Conservation (phyloP, 2,329 filamentous ascomycete species). For the Pseudopithomyces chartarum region DNA sequence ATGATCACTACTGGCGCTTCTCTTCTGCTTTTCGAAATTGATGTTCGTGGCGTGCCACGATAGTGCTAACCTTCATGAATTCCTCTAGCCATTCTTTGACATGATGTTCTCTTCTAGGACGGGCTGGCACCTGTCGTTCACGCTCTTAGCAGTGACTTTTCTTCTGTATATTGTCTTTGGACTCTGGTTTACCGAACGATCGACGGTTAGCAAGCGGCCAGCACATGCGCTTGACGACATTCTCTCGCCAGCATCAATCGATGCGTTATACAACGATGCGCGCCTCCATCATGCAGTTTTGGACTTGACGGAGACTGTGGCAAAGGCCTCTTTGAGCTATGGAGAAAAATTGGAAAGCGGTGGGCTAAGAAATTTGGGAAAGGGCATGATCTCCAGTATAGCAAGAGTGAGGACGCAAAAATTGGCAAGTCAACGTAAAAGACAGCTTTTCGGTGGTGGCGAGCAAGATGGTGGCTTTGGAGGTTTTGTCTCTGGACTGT, state of each 20-base stretch:
- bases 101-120: slow-evolving; percentile 34
- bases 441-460: slow-evolving; percentile 7
- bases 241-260: slow-evolving; percentile 26
- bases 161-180: slow-evolving; percentile 21
- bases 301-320: slow-evolving; percentile 26
- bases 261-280: slow-evolving; percentile 29
- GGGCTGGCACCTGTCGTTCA: slow-evolving; percentile 32
- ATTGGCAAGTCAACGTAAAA: slow-evolving; percentile 5
- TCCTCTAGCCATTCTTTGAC: slow-evolving; percentile 18
- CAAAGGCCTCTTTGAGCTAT: slow-evolving; percentile 23
- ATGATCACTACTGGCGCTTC: slow-evolving; percentile 7
- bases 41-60: slow-evolving; percentile 17
- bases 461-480: not conserved
- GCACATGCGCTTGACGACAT: slow-evolving; percentile 14
- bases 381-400: slow-evolving; percentile 22
- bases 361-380: slow-evolving; percentile 21
- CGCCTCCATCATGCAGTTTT: slow-evolving; percentile 28
- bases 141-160: slow-evolving; percentile 15
- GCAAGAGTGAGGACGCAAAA: not conserved
- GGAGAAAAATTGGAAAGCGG: slow-evolving; percentile 20
- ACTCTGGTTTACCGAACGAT: slow-evolving; percentile 21
- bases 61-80: slow-evolving; percentile 7
- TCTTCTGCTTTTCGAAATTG: not conserved
- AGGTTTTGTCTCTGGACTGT: slow-evolving; percentile 3
- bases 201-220: slow-evolving; percentile 6